A percentile compares a stretch with the other conserved stretches of the same genome.
phyloP scores from a whole-genome alignment of 495 filamentous ascomycete genomes.

The Neurospora africana region DNA sequence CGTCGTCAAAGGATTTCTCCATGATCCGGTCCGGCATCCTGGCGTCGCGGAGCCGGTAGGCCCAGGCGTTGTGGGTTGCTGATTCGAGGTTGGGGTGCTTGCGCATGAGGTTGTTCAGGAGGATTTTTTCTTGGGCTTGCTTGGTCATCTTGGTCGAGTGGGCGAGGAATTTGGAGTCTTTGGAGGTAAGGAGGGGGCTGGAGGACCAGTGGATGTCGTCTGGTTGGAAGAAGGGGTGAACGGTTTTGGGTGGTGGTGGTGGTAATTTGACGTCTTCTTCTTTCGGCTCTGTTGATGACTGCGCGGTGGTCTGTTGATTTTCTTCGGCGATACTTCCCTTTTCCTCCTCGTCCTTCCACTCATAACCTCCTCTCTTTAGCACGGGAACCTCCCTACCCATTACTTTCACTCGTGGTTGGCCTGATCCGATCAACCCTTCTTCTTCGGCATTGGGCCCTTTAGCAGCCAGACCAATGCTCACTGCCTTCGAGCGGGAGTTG shows the following conservation, averaged over 20 bases:
- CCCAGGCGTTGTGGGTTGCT: constrained; percentile 46
- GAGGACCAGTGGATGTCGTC: constrained; percentile 22
- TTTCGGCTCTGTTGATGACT: background rate
- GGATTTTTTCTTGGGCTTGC: constrained; percentile 22
- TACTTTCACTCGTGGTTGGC: constrained; percentile 59
- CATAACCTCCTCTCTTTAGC: constrained; percentile 67
- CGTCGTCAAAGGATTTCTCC: constrained; percentile 88
- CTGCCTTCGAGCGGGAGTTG: constrained; percentile 64
- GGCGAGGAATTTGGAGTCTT: constrained; percentile 41
- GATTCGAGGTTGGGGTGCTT: constrained; percentile 29
- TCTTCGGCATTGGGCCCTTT: constrained; percentile 55
- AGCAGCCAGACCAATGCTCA: constrained; percentile 56
- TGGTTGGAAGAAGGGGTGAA: constrained; percentile 2
- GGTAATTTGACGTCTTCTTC: background rate
- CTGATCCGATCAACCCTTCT: constrained; percentile 56
- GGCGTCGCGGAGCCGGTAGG: constrained; percentile 27
- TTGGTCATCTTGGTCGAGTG: constrained; percentile 31
- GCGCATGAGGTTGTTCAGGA: constrained; percentile 30
- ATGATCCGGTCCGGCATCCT: constrained; percentile 33
- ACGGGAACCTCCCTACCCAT: constrained; percentile 64
- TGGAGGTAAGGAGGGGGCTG: constrained; percentile 33
- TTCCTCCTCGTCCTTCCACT: constrained; percentile 40
- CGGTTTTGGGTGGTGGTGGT: constrained; percentile 6
- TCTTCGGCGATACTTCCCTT: background rate
- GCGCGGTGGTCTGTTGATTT: background rate